Percentiles rank a stretch among this genome's conserved stretches.
Conservation (phyloP, 768 basidiomycete genomes). For the Agaricus sinodeliciosus region DNA sequence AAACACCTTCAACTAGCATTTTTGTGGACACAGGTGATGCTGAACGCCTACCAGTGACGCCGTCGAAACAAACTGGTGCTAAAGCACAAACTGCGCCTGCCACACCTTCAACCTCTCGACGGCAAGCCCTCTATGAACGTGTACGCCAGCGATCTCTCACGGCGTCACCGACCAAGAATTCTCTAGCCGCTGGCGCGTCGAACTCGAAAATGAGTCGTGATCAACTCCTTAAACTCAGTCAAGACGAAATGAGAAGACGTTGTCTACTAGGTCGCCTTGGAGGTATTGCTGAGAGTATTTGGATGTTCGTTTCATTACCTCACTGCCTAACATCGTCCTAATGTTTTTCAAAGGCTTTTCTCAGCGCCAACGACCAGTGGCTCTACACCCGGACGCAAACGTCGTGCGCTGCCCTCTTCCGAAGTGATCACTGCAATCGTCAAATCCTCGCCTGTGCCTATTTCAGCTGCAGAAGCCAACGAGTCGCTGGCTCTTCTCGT, state of each 20-base stretch:
- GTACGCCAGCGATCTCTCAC: constrained; percentile 68
- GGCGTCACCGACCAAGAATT: constrained; percentile 56
- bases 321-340: not conserved
- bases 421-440: constrained; percentile 66
- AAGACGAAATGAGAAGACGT: constrained; percentile 72
- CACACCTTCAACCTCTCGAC: constrained; percentile 69
- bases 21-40: constrained; percentile 25
- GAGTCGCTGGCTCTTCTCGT: constrained; percentile 66
- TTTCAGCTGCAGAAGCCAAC: constrained; percentile 69
- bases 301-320: constrained; percentile 57
- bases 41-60: constrained; percentile 47
- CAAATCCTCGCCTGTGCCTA: constrained; percentile 77
- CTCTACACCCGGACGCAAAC: constrained; percentile 56
- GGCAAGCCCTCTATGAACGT: constrained; percentile 78
- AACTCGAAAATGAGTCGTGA: constrained; percentile 53
- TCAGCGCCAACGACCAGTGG: constrained; percentile 48
- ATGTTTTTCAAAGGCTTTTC: constrained; percentile 50
- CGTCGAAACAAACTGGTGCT: constrained; percentile 53
- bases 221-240: constrained; percentile 62
- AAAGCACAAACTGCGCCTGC: constrained; percentile 50
- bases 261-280: constrained; percentile 72
- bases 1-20: constrained; percentile 33
- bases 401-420: constrained; percentile 58
- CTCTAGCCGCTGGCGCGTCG: constrained; percentile 27
- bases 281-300: constrained; percentile 81